phyloP scores from a whole-genome alignment of 83 land plant genomes.

The Thuja plicata region DNA sequence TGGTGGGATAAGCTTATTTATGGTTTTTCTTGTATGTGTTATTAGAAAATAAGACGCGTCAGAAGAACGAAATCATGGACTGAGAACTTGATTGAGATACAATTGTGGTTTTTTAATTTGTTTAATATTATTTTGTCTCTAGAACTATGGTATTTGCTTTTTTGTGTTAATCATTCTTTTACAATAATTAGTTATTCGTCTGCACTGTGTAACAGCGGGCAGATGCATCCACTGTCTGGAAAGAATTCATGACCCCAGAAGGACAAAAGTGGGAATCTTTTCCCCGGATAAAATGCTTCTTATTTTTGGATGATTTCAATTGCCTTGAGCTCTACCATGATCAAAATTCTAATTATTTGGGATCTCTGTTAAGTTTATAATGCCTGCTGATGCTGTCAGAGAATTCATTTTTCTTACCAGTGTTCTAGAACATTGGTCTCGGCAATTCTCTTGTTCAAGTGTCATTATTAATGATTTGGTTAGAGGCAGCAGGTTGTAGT shows the following conservation, averaged over 20 bases:
- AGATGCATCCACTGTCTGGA: conserved; percentile 96
- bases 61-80: no score
- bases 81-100: neutral
- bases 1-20: neutral
- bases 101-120: neutral
- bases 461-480: neutral
- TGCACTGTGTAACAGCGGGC: conserved; percentile 68
- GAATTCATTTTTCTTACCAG: neutral
- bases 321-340: neutral
- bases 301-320: neutral
- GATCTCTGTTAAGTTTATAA: neutral
- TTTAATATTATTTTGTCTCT: neutral
- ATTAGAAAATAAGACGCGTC: neutral
- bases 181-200: conserved; percentile 2
- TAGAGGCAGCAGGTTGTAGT: neutral
- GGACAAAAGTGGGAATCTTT: conserved; percentile 69
- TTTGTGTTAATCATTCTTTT: neutral
- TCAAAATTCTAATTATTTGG: neutral
- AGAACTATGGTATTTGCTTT: neutral
- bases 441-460: neutral
- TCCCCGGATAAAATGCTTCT: neutral
- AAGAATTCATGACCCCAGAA: conserved; percentile 83
- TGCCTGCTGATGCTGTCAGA: neutral
- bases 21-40: neutral
- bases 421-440: neutral